These are phyloP conservation scores for Gaertneriomyces sp. DNA, from an alignment of 192 early-diverging fungal genomes.

Conservation along the genomic window DNA sequence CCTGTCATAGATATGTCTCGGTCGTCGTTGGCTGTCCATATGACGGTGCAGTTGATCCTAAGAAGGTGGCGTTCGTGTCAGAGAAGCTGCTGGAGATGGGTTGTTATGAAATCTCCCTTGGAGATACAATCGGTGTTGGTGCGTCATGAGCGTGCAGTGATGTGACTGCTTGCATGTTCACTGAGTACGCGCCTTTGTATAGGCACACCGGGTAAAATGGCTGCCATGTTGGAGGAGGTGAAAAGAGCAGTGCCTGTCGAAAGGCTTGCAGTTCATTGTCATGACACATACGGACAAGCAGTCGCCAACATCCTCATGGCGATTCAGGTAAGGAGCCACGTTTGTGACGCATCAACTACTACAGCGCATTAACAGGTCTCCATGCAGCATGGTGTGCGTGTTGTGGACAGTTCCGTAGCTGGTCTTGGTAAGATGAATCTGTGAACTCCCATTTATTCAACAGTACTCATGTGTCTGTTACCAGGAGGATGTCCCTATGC, in stretches of 20 bases:
- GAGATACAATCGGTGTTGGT: constrained; percentile 94
- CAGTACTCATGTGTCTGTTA: background rate
- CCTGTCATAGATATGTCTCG: constrained; percentile 70
- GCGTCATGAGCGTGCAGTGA: constrained; percentile 42
- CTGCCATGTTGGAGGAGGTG: constrained; percentile 67
- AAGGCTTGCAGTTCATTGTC: constrained; percentile 86
- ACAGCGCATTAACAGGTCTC: background rate
- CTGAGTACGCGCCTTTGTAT: background rate
- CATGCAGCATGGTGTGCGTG: constrained; percentile 73
- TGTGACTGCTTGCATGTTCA: background rate
- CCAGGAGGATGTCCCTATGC: constrained; percentile 94
- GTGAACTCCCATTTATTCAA: background rate
- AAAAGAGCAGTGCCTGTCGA: constrained; percentile 66
- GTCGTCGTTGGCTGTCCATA: constrained; percentile 93
- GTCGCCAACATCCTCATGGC: constrained; percentile 86
- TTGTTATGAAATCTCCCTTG: constrained; percentile 94
- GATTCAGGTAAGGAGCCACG: constrained; percentile 46
- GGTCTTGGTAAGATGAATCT: constrained; percentile 63
- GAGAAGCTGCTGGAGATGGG: constrained; percentile 78
- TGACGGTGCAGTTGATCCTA: constrained; percentile 71
- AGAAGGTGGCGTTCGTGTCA: constrained; percentile 67
- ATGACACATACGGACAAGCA: constrained; percentile 97
- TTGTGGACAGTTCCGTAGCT: constrained; percentile 88
- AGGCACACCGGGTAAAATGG: constrained; percentile 53
- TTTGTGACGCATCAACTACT: background rate